A percentile compares a stretch with the other conserved stretches of the same genome.
These are phyloP conservation scores for Eutrema salsugineum DNA, from an alignment of 441 rosid genomes.

Conservation along the genomic window DNA sequence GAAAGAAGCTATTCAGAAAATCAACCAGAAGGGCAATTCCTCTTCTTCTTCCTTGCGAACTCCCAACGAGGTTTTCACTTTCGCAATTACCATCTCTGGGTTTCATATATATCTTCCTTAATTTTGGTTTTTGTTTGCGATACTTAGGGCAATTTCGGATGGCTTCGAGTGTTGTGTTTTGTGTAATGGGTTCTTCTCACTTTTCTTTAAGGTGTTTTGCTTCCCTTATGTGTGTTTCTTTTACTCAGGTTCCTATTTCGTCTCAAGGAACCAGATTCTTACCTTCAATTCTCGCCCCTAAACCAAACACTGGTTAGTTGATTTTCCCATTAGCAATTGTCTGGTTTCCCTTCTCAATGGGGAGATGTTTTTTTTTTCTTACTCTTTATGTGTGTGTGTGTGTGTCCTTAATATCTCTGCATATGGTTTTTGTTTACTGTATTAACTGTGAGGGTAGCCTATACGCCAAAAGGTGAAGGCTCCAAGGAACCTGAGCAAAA, in stretches of 20 bases:
- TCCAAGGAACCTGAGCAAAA: slow-evolving; percentile 40
- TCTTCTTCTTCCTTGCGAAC: slow-evolving; percentile 25
- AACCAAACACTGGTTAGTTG: slow-evolving; percentile 43
- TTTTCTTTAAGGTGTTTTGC: background rate
- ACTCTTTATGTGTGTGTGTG: background rate
- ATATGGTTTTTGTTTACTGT: background rate
- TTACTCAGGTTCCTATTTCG: slow-evolving; percentile 39
- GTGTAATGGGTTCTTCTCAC: background rate
- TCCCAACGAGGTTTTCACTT: slow-evolving; percentile 18
- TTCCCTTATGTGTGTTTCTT: slow-evolving; percentile 7
- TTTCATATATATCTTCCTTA: background rate
- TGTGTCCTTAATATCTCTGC: background rate
- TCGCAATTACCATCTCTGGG: slow-evolving; percentile 25
- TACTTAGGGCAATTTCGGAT: background rate
- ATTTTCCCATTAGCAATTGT: background rate
- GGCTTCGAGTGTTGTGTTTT: background rate
- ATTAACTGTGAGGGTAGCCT: slow-evolving; percentile 1
- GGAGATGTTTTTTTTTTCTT: background rate
- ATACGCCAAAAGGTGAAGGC: slow-evolving; percentile 31
- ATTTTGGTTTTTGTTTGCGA: background rate
- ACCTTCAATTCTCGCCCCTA: slow-evolving; percentile 32
- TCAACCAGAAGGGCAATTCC: slow-evolving; percentile 44
- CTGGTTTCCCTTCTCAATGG: background rate
- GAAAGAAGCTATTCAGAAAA: slow-evolving; percentile 60
- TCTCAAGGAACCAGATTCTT: slow-evolving; percentile 26